Conservation (phyloP, 2,329 filamentous ascomycete species). For the Alternaria dauci region DNA sequence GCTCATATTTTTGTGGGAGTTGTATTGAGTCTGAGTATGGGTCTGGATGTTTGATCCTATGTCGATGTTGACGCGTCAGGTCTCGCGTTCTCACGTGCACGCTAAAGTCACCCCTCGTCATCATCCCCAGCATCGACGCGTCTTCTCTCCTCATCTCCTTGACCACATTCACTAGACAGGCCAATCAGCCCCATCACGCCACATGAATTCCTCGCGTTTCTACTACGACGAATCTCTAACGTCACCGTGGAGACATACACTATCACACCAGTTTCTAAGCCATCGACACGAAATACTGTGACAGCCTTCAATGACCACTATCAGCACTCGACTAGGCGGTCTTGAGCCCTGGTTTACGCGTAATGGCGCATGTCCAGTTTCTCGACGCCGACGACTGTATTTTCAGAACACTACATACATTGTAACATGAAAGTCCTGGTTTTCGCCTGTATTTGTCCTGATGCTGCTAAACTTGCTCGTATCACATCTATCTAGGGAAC, state of each 20-base stretch:
- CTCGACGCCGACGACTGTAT: neutral
- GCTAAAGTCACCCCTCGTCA: neutral
- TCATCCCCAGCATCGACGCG: neutral
- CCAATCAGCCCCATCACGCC: neutral
- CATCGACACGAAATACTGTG: neutral
- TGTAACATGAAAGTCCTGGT: neutral
- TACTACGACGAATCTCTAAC: neutral
- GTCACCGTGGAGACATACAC: neutral
- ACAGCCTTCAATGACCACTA: neutral
- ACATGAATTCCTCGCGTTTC: neutral
- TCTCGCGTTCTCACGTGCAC: conserved; percentile 23
- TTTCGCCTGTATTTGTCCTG: neutral
- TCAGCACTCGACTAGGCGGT: neutral
- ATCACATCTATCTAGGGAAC: conserved; percentile 3
- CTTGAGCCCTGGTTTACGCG: neutral
- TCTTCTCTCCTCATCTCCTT: neutral
- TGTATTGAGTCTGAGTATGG: neutral
- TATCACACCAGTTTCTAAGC: neutral
- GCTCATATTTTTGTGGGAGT: conserved; percentile 24
- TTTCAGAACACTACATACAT: conserved; percentile 1
- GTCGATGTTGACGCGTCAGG: conserved; percentile 15
- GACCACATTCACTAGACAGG: neutral
- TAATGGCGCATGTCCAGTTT: neutral
- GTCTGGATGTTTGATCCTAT: neutral
- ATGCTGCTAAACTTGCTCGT: neutral